phyloP scores from a whole-genome alignment of 106 monocot genomes.

The Dendrobium officinale region DNA sequence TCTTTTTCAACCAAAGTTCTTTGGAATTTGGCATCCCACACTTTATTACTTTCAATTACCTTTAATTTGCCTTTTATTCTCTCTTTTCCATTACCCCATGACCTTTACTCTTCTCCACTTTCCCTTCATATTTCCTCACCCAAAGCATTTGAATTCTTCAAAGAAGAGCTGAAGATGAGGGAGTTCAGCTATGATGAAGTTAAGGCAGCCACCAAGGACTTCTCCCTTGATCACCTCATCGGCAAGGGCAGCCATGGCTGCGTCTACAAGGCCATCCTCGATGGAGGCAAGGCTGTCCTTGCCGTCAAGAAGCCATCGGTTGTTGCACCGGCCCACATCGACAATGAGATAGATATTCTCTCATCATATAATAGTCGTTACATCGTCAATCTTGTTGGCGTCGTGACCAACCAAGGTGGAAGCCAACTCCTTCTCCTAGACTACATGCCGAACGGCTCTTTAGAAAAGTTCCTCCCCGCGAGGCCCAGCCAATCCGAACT shows the following conservation, averaged over 20 bases:
- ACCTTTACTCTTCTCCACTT: background rate
- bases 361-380: constrained; percentile 21
- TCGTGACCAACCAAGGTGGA: background rate
- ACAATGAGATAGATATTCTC: constrained; percentile 62
- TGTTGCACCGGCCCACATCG: constrained; percentile 26
- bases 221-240: constrained; percentile 45
- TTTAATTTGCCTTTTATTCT: constrained; percentile 1
- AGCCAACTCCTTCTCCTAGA: constrained; percentile 56
- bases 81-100: background rate
- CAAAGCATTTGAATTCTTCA: background rate
- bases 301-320: constrained; percentile 45
- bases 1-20: background rate
- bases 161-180: constrained; percentile 31
- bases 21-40: constrained; percentile 6
- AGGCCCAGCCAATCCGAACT: constrained; percentile 27
- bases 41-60: background rate
- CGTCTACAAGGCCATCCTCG: constrained; percentile 59
- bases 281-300: constrained; percentile 22
- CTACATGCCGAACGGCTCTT: constrained; percentile 78
- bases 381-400: constrained; percentile 57
- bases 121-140: background rate
- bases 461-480: constrained; percentile 63
- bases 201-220: constrained; percentile 49
- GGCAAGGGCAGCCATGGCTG: constrained; percentile 93
- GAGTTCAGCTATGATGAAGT: constrained; percentile 60